Evolutionary conservation across 2,329 filamentous ascomycete genomes (phyloP).

Genomic region (Penicillium crustosum): DNA sequence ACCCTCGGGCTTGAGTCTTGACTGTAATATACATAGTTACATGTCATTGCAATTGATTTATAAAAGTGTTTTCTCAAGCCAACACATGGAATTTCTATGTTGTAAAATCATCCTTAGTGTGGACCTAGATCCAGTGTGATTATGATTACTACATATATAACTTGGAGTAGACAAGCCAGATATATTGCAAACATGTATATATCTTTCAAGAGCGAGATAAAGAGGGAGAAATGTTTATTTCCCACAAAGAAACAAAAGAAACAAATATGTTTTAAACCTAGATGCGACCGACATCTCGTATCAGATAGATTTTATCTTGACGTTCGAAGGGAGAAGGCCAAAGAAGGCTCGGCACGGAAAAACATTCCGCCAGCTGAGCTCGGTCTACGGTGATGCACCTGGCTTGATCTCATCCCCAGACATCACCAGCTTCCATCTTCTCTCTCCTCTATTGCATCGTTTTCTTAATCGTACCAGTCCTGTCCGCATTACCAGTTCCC

Average conservation of each 20-base stretch:
- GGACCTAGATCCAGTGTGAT: neutral
- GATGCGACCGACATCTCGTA: neutral
- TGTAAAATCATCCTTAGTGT: neutral
- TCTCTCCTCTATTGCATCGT: slow-evolving; percentile 7
- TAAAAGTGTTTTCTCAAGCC: neutral
- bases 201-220: neutral
- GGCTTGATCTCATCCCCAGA: slow-evolving; percentile 20
- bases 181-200: neutral
- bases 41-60: neutral
- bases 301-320: neutral
- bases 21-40: neutral
- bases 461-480: neutral
- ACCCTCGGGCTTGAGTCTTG: neutral
- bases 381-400: slow-evolving; percentile 22
- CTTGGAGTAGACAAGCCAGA: neutral
- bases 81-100: neutral
- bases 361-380: slow-evolving; percentile 41
- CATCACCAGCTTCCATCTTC: slow-evolving; percentile 18
- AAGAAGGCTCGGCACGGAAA: slow-evolving; percentile 25
- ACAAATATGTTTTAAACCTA: neutral
- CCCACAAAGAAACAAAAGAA: neutral
- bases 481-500: slow-evolving; percentile 10
- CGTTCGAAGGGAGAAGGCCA: neutral
- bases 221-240: neutral
- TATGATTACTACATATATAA: neutral